Conservation (phyloP, 495 filamentous ascomycete genomes). For the Rhizodiscina lignyota region DNA sequence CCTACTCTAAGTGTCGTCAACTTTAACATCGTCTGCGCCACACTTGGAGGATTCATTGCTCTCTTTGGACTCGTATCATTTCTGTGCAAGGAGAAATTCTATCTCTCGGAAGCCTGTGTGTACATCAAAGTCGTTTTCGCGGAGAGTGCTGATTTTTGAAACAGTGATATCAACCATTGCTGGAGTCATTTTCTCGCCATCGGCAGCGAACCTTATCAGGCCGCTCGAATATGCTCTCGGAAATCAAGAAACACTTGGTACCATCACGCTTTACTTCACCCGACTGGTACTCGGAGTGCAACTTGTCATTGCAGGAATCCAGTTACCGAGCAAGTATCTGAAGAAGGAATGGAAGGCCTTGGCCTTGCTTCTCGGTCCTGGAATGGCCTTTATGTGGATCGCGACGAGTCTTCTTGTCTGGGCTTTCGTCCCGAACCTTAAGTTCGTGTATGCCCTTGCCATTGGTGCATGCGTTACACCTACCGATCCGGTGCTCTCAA, state of each 20-base stretch:
- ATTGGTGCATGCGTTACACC: conserved; percentile 77
- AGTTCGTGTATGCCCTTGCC: conserved; percentile 61
- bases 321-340: conserved; percentile 79
- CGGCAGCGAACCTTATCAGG: conserved; percentile 59
- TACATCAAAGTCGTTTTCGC: conserved; percentile 11
- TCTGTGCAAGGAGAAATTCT: conserved; percentile 77
- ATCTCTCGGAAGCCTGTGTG: conserved; percentile 78
- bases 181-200: conserved; percentile 61
- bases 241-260: conserved; percentile 37
- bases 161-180: conserved; percentile 71
- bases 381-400: conserved; percentile 87
- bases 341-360: conserved; percentile 66
- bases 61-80: conserved; percentile 81
- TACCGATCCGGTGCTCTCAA: conserved; percentile 80
- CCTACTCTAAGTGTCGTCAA: conserved; percentile 62
- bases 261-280: conserved; percentile 66
- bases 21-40: conserved; percentile 78
- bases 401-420: conserved; percentile 60
- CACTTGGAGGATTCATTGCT: conserved; percentile 74
- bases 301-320: conserved; percentile 75
- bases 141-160: conserved; percentile 1
- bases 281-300: conserved; percentile 84
- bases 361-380: conserved; percentile 60
- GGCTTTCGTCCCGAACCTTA: conserved; percentile 56
- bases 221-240: conserved; percentile 63